Evolutionary conservation across 768 basidiomycete genomes (phyloP), one percentile per base, ranked within the genome.

Genomic region (Postia placenta): DNA sequence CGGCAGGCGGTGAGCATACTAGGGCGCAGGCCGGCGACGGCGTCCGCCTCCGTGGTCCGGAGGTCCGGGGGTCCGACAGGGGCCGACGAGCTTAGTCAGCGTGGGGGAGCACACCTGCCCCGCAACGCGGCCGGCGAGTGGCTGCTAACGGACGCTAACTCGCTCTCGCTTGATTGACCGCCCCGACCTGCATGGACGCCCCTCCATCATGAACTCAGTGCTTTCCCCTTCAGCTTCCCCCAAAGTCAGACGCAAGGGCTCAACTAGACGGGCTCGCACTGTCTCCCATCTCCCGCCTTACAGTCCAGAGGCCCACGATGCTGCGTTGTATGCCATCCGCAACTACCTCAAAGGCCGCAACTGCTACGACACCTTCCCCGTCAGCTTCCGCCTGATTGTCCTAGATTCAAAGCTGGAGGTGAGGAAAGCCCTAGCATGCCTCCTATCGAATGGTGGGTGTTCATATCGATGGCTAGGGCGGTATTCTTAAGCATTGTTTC

Each of bases 331-430:
- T 49, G 69, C 77, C 48, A 92, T 99, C 60, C 78, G 95, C 45
- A 68, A 68, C 45, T 90, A 92, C 68, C 83, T 98, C 70, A 87
- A 81, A 60, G 79, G 85, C 50, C 81, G 90, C 60, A 88, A 84
- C 15, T 83, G 85, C 56, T 99, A 98, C 71, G 95, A 98, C 67
- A 92, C 95, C 26, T 94, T 99, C 60, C 96, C 96, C 22, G 91
- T 98, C 71, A 88, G 84, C 67, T 99, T 94, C 71, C 78, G 95
- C 59, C 77, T 98, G 60, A 97, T 99, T 64, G 93, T 98, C 22
- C 80, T 99, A 48, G 96, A 99, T 68, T 93, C 88, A 40, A 88
- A 92, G 66, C 79, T 99, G 59, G 92, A 88, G 62, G 94, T 98
- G 46, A 95, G 94, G 72, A 92, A 94, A 65, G 93, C 94, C 11